phyloP scores from a whole-genome alignment of 129 eudicot genomes.

The Flaveria trinervia region DNA sequence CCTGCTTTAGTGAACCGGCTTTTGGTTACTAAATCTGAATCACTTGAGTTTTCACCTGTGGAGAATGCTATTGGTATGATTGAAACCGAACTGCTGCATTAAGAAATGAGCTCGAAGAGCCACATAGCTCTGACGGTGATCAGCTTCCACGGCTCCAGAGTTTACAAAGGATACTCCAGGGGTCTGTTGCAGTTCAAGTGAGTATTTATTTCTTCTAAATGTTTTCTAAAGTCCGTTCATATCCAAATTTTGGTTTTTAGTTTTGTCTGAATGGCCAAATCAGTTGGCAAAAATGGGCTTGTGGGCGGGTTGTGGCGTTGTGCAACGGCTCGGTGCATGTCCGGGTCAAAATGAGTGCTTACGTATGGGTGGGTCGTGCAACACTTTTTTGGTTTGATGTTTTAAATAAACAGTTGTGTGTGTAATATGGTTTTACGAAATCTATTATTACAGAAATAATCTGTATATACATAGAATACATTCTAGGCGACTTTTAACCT shows the following conservation, averaged over 20 bases:
- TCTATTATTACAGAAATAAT: background rate
- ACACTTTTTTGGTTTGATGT: background rate
- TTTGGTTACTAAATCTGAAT: slow-evolving; percentile 83
- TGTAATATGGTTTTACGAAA: background rate
- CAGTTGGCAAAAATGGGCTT: background rate
- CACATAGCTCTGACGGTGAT: slow-evolving; percentile 97
- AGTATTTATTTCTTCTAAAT: slow-evolving; percentile 28
- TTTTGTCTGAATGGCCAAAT: slow-evolving; percentile 1
- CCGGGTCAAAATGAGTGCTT: background rate
- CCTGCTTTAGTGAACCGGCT: slow-evolving; percentile 96
- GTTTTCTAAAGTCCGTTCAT: background rate
- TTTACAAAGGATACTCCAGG: slow-evolving; percentile 96
- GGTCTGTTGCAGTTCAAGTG: slow-evolving; percentile 99
- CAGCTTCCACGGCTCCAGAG: slow-evolving; percentile 97
- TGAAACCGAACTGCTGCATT: slow-evolving; percentile 97
- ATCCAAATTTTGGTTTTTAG: background rate
- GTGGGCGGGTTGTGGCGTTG: background rate
- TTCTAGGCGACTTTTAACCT: background rate
- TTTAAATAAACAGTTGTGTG: background rate
- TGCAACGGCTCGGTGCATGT: background rate
- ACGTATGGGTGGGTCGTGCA: background rate
- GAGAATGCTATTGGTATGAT: slow-evolving; percentile 99
- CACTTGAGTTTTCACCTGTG: slow-evolving; percentile 94
- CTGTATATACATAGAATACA: background rate
- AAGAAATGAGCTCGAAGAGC: slow-evolving; percentile 95